Evolutionary conservation across 2,329 filamentous ascomycete species (phyloP).

Genomic region (Diaporthe helianthi): DNA sequence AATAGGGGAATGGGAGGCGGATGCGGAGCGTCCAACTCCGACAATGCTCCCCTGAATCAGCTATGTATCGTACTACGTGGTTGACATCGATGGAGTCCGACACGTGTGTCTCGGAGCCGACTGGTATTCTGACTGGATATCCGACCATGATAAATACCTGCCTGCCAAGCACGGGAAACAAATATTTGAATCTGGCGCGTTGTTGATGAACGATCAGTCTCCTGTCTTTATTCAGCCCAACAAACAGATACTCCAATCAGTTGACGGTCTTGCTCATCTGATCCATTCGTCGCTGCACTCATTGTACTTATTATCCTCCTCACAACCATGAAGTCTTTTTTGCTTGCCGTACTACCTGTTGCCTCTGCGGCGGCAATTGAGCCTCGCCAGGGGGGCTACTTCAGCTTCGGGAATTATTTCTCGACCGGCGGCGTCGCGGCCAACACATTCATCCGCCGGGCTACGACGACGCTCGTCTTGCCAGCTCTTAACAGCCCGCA

Average conservation of each 20-base stretch:
- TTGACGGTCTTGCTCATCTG: not conserved
- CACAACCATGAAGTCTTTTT: not conserved
- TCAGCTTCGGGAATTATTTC: conserved; percentile 11
- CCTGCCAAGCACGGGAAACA: not conserved
- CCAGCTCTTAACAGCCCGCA: not conserved
- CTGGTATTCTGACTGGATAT: not conserved
- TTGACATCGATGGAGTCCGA: not conserved
- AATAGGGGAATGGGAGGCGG: not conserved
- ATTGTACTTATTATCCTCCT: not conserved
- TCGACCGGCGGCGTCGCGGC: conserved; percentile 6
- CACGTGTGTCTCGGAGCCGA: not conserved
- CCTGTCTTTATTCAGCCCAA: not conserved
- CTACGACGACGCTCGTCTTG: conserved; percentile 21
- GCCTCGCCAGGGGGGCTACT: not conserved
- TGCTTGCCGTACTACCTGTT: not conserved
- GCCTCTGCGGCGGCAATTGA: not conserved
- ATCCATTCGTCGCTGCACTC: not conserved
- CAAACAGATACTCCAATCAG: not conserved
- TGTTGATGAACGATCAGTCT: no score
- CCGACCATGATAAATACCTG: not conserved
- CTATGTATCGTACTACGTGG: not conserved
- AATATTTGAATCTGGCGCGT: accelerated
- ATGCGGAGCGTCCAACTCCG: not conserved
- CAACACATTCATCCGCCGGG: conserved; percentile 5
- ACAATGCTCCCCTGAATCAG: conserved; percentile 4